Evolutionary conservation across 192 early-diverging fungal genomes (phyloP), one percentile per base, ranked within the genome.

Genomic region (Backusella tarrabulga): DNA sequence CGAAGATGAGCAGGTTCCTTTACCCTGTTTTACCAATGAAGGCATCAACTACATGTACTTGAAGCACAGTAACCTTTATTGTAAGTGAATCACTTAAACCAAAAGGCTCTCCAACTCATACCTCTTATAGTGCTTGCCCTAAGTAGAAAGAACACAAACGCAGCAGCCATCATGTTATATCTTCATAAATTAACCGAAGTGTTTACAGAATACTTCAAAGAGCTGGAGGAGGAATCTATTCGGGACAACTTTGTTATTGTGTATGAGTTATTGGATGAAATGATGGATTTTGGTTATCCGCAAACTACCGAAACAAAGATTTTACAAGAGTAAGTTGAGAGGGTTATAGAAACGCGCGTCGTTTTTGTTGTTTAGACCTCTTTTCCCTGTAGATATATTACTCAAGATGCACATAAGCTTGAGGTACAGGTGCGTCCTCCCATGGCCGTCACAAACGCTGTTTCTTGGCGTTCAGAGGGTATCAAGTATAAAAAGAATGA

Each of bases 111-210:
- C 32, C 32, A 32, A 32, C 32, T 32, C 32, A 32, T 32, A 32
- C 3, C 32, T 32, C 32, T 32, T 32, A 2, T 32, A 32, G 93
- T 99, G 82, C 87, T 99, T 72, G 97, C 97, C 8, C 90, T 98
- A 82, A 97, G 96, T 17, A 92, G 96, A 81, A 97, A 97, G 83
- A 99, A 99, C 86, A 95, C 97, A 41, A 98, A 98, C 79, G 98
- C 98, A 19, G 95, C 96, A 56, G 95, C 95, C 40, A 94, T 98
- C 67, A 88, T 99, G 69, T 83, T 97, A 67, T 99, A 98, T 81
- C 90, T 99, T 72, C 95, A 99, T 79, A 98, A 96, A 77, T 88
- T 98, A 56, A 91, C 89, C 74, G 89, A 95, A 83, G 95, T 99
- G 38, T 95, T 97, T 82, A 92, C 92, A 52, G 97, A 98, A 80